Evolutionary conservation across 768 basidiomycete genomes (phyloP).

Genomic region (Naganishia vaughanmartiniae): DNA sequence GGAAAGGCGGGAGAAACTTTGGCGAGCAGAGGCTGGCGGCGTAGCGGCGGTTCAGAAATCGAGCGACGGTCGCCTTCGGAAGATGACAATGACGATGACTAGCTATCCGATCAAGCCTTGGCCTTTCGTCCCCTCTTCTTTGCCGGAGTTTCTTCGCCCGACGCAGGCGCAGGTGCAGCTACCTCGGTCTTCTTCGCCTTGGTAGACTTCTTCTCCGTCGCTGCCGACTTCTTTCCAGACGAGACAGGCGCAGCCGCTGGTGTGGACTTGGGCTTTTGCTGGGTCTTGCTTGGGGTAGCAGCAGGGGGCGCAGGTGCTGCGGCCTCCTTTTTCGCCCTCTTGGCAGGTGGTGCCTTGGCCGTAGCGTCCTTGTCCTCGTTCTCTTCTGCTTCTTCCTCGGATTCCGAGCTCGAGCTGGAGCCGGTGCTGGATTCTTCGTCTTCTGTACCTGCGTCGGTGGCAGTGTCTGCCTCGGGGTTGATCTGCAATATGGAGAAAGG

Average conservation of each 20-base stretch:
- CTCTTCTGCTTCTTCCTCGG: slow-evolving; percentile 19
- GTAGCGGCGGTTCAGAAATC: too few relatives aligned
- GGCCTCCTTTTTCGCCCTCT: slow-evolving; percentile 23
- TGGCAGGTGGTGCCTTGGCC: slow-evolving; percentile 9
- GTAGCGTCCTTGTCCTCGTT: slow-evolving; percentile 21
- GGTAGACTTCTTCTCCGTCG: slow-evolving; percentile 15
- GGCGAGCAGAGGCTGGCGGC: too few relatives aligned
- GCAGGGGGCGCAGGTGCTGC: neutral
- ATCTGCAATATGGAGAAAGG: neutral
- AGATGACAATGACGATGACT: too few relatives aligned
- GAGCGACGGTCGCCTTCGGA: too few relatives aligned
- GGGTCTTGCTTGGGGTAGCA: slow-evolving; percentile 19
- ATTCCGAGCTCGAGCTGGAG: slow-evolving; percentile 5
- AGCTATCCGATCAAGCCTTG: neutral
- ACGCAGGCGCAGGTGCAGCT: slow-evolving; percentile 33
- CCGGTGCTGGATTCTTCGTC: slow-evolving; percentile 1
- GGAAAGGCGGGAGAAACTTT: neutral
- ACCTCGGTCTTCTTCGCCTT: slow-evolving; percentile 43
- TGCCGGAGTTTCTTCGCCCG: slow-evolving; percentile 34
- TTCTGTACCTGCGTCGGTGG: neutral
- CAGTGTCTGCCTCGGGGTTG: neutral
- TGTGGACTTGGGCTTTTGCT: neutral
- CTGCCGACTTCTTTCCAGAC: slow-evolving; percentile 25
- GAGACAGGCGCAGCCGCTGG: neutral
- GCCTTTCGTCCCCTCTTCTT: slow-evolving; percentile 45